phyloP scores from a whole-genome alignment of 2,329 filamentous ascomycete genomes.

The Diplocarpon mali region DNA sequence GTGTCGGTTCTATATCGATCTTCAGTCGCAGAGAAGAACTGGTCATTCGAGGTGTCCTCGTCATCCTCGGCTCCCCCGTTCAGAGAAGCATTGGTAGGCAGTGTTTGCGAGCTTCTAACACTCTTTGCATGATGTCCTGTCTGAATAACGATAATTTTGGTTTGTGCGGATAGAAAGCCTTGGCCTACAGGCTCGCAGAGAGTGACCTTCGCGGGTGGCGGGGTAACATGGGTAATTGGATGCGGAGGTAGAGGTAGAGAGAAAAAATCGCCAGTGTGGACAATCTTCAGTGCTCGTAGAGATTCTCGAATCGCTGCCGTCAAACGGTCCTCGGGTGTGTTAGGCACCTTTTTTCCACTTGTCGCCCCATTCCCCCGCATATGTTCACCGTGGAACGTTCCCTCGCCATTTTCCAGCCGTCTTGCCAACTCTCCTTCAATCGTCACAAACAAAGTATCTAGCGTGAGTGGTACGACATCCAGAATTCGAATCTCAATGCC shows the following conservation, averaged over 20 bases:
- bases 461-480: constrained; percentile 65
- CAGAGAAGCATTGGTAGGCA: constrained; percentile 39
- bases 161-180: constrained; percentile 64
- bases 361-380: constrained; percentile 33
- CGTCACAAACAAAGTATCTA: constrained; percentile 80
- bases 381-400: constrained; percentile 63
- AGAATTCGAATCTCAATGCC: constrained; percentile 77
- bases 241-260: constrained; percentile 70
- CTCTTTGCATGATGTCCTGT: constrained; percentile 46
- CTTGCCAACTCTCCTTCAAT: constrained; percentile 72
- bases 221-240: constrained; percentile 73
- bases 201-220: constrained; percentile 76
- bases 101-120: constrained; percentile 34
- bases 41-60: constrained; percentile 78
- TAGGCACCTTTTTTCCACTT: constrained; percentile 24
- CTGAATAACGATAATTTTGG: constrained; percentile 71
- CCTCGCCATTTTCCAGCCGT: constrained; percentile 72
- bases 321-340: constrained; percentile 44
- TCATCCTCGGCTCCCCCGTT: constrained; percentile 52
- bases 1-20: constrained; percentile 51
- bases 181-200: constrained; percentile 94
- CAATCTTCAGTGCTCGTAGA: constrained; percentile 58
- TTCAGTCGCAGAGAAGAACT: constrained; percentile 87
- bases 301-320: constrained; percentile 62
- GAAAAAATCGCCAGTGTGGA: constrained; percentile 75